Base-by-base conservation (phyloP, 345 rosid species). In the Isatis tinctoria region DNA sequence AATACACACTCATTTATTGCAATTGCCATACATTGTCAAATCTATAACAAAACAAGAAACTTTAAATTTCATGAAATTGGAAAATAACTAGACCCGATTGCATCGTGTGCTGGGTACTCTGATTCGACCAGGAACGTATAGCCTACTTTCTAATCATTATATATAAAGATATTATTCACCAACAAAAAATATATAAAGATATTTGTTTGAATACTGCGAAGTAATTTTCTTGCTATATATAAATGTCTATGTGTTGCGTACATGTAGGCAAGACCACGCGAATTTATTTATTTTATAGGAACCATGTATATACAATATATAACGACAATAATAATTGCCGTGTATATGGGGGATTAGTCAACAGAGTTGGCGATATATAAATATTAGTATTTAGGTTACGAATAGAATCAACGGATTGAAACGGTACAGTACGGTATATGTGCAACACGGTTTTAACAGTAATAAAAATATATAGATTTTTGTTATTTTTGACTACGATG, bases 321-420 rank as follows among this genome's bases (percentile, higher is more conserved):
- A n/a, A 40, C 35, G 47, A 3, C 22, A 35, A n/a, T 72, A 73
- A 41, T 10, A 30, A 8, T 13, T 51, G 8, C 10, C 28, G 4
- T 36, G 11, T 36, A 22, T 44, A 20, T 57, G 72, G 66, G 49
- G 8, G 49, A 16, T 73, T 36, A 59, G 78, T 74, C 78, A 74
- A 74, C 45, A 67, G 27, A 48, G 61, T 10, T 74, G n/a, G 61
- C 18, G 22, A 5, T 51, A 0, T 45, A 13, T 20, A 59, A 61
- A 10, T 24, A 26, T 40, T 18, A 3, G n/a, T n/a, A n/a, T n/a
- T n/a, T n/a, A n/a, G n/a, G n/a, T n/a, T n/a, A n/a, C n/a, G n/a
- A n/a, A n/a, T n/a, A n/a, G n/a, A n/a, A n/a, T n/a, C n/a, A n/a
- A n/a, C n/a, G n/a, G n/a, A n/a, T n/a, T n/a, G n/a, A n/a, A n/a